Evolutionary conservation across 495 filamentous ascomycete genomes (phyloP).

Genomic region (Lasiosphaeria ovina): DNA sequence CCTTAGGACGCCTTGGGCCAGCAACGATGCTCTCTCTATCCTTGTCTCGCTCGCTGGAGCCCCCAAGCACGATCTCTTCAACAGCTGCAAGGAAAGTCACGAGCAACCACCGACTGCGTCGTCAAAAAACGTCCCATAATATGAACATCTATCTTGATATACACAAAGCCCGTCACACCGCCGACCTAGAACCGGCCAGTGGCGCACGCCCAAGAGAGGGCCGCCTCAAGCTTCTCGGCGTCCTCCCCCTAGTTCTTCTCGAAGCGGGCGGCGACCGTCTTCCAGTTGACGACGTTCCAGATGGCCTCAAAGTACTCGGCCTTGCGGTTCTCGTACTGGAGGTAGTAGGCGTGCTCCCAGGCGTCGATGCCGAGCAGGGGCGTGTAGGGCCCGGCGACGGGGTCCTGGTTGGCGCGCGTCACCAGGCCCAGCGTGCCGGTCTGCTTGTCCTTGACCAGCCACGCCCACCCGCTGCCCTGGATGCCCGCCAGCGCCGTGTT

Average conservation of each 20-base stretch:
- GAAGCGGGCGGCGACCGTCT: slow-evolving; percentile 84
- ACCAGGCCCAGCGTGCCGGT: slow-evolving; percentile 73
- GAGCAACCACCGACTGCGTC: not conserved
- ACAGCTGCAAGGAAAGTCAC: not conserved
- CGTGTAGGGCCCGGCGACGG: slow-evolving; percentile 71
- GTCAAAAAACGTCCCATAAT: not conserved
- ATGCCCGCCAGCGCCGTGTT: slow-evolving; percentile 83
- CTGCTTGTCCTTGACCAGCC: slow-evolving; percentile 90
- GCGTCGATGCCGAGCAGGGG: slow-evolving; percentile 86
- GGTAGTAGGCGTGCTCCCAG: slow-evolving; percentile 70
- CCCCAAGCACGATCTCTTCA: too few relatives aligned
- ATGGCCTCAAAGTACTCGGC: slow-evolving; percentile 95
- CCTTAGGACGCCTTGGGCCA: too few relatives aligned
- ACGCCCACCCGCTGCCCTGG: slow-evolving; percentile 94
- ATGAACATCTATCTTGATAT: not conserved
- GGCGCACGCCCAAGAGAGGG: too few relatives aligned
- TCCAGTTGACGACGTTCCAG: slow-evolving; percentile 98
- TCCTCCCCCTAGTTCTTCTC: slow-evolving; percentile 33
- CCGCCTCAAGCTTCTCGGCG: too few relatives aligned
- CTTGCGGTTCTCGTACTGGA: slow-evolving; percentile 99
- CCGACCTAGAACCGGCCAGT: too few relatives aligned
- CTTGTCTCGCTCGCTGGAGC: too few relatives aligned
- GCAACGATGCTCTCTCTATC: too few relatives aligned
- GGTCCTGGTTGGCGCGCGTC: slow-evolving; percentile 81
- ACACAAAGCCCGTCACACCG: not conserved